Evolutionary conservation across 306 rosid species (phyloP).

Genomic region (Begonia masoniana): DNA sequence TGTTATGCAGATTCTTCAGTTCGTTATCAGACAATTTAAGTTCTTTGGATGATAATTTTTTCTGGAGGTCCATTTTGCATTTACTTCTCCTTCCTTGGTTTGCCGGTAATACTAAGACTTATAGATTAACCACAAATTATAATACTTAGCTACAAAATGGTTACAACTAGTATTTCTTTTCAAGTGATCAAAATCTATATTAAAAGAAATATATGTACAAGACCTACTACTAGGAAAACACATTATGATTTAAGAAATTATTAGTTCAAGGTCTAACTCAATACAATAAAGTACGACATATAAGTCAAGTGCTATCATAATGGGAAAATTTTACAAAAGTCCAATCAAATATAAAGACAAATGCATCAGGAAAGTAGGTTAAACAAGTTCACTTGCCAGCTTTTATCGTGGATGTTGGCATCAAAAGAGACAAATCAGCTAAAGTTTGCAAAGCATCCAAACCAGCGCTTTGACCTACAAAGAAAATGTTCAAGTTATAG

Average conservation of each 20-base stretch:
- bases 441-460: slow-evolving; percentile 75
- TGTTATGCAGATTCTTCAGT: slow-evolving; percentile 28
- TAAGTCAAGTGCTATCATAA: no score
- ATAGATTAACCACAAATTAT: no score
- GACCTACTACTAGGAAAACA: no score
- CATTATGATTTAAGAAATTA: no score
- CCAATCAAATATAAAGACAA: not conserved
- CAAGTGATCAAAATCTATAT: no score
- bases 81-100: slow-evolving; percentile 45
- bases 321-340: no score
- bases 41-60: slow-evolving; percentile 24
- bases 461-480: slow-evolving; percentile 42
- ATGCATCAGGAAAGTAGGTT: no score
- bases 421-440: slow-evolving; percentile 77
- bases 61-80: slow-evolving; percentile 40
- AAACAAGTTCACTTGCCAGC: slow-evolving; percentile 35
- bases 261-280: no score
- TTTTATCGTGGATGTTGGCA: slow-evolving; percentile 48
- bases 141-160: no score
- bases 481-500: slow-evolving; percentile 2
- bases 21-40: slow-evolving; percentile 24
- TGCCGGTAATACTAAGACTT: slow-evolving; percentile 7
- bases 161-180: no score
- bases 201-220: no score
- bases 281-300: no score